phyloP scores from a whole-genome alignment of 164 flowering plant genomes.

The Magnolia sinica region DNA sequence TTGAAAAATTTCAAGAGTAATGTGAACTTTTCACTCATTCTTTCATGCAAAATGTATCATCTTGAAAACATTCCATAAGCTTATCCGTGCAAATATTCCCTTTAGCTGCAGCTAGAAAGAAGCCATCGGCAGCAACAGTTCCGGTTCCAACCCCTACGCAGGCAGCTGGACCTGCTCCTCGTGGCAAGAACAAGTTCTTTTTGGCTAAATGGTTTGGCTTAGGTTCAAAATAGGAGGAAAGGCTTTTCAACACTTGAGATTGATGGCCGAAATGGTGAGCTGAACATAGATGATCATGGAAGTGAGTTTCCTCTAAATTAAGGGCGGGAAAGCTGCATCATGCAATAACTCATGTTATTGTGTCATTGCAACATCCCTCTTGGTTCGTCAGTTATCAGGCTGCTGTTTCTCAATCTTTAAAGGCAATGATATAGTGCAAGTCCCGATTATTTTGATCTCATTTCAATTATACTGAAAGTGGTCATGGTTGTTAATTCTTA shows the following conservation, averaged over 20 bases:
- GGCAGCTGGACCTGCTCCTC: conserved; percentile 21
- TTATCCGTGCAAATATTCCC: neutral
- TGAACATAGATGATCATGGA: neutral
- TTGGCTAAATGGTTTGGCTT: conserved; percentile 61
- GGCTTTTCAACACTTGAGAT: neutral
- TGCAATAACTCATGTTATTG: too few relatives aligned
- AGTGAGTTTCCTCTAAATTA: neutral
- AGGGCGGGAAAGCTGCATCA: too few relatives aligned
- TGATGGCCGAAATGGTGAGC: neutral
- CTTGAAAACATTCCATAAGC: neutral
- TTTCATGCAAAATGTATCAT: too few relatives aligned
- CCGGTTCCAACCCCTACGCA: conserved; percentile 24
- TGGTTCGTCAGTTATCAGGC: too few relatives aligned
- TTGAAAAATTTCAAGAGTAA: too few relatives aligned
- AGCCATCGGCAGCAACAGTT: conserved; percentile 3
- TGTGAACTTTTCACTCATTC: too few relatives aligned
- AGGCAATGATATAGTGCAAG: too few relatives aligned
- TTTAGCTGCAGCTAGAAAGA: conserved; percentile 8
- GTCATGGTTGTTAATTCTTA: conserved; percentile 1
- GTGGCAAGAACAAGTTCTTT: conserved; percentile 49
- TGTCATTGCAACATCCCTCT: too few relatives aligned
- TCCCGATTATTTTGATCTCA: neutral
- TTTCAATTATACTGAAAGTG: conserved; percentile 2
- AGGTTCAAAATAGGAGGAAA: conserved; percentile 33
- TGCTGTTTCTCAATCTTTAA: too few relatives aligned